Evolutionary conservation across 2,329 filamentous ascomycete species (phyloP).

Genomic region (Polychaeton citri): DNA sequence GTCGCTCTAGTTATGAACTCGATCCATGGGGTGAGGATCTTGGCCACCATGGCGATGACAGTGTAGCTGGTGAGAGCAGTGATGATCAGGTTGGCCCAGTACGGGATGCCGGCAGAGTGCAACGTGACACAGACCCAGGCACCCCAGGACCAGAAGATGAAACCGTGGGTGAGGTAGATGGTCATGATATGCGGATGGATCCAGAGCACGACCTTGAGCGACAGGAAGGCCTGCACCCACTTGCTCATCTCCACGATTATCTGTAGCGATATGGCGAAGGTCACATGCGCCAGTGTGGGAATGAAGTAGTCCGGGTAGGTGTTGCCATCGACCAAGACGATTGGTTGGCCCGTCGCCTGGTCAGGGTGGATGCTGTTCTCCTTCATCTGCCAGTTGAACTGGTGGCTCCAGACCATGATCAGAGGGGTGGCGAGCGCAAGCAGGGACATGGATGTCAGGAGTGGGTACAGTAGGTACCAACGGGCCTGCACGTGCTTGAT

Average conservation of each 20-base stretch:
- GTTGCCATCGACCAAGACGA: constrained; percentile 6
- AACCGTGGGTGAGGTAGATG: constrained; percentile 34
- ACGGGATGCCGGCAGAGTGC: constrained; percentile 16
- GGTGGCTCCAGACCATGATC: constrained; percentile 3
- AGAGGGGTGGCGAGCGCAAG: constrained; percentile 2
- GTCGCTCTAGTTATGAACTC: constrained; percentile 9
- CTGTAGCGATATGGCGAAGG: constrained; percentile 25
- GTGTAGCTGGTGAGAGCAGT: constrained; percentile 23
- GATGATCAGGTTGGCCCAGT: constrained; percentile 22
- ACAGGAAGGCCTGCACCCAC: constrained; percentile 29
- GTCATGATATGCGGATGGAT: constrained; percentile 36
- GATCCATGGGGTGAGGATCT: constrained; percentile 6
- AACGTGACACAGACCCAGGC: constrained; percentile 23
- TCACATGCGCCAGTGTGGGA: constrained; percentile 30
- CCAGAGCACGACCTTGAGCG: constrained; percentile 26
- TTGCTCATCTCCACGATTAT: constrained; percentile 24
- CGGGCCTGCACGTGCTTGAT: constrained; percentile 23
- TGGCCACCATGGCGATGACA: constrained; percentile 9
- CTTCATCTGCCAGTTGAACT: constrained; percentile 11
- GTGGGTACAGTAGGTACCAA: constrained; percentile 22
- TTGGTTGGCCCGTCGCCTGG: constrained; percentile 21
- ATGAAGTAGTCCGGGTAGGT: constrained; percentile 26
- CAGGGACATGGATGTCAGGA: constrained; percentile 13
- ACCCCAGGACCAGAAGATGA: constrained; percentile 32
- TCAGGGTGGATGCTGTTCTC: constrained; percentile 34